phyloP scores from a whole-genome alignment of 345 rosid species.

The Linum lewisii region DNA sequence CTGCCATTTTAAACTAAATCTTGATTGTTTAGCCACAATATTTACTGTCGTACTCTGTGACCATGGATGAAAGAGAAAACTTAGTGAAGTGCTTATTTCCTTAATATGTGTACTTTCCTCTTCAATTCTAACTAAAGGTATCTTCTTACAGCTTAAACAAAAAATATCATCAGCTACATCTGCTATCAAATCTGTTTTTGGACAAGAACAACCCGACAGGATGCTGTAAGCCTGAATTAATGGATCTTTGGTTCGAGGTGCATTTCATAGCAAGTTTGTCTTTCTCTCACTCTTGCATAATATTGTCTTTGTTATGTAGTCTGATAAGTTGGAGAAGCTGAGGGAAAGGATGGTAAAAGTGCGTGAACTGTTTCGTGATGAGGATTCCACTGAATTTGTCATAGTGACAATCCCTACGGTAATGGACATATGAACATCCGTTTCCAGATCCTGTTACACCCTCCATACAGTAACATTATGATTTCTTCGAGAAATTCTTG shows the following conservation, averaged over 20 bases:
- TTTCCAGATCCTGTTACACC: not conserved
- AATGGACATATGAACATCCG: no score
- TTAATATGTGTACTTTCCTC: not conserved
- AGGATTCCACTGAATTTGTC: conserved; percentile 85
- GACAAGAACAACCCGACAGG: conserved; percentile 52
- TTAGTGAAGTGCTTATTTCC: not conserved
- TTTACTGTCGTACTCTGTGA: not conserved
- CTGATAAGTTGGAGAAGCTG: conserved; percentile 71
- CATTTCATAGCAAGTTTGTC: not conserved
- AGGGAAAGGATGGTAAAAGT: conserved; percentile 98
- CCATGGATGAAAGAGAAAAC: not conserved
- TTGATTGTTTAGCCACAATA: not conserved
- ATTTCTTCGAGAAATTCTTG: not conserved
- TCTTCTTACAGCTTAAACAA: conserved; percentile 66
- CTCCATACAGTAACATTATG: not conserved
- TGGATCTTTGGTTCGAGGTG: conserved; percentile 11
- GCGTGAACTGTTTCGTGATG: conserved; percentile 84
- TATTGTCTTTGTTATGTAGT: conserved; percentile 24
- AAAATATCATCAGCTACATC: conserved; percentile 86
- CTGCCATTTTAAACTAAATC: not conserved
- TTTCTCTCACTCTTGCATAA: not conserved
- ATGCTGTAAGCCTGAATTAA: conserved; percentile 49
- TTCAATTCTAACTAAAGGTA: not conserved
- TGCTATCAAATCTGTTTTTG: conserved; percentile 91
- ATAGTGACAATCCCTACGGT: conserved; percentile 96